These are phyloP conservation scores for Cucumis cinereus DNA, from an alignment of 306 rosid species.

Conservation along the genomic window DNA sequence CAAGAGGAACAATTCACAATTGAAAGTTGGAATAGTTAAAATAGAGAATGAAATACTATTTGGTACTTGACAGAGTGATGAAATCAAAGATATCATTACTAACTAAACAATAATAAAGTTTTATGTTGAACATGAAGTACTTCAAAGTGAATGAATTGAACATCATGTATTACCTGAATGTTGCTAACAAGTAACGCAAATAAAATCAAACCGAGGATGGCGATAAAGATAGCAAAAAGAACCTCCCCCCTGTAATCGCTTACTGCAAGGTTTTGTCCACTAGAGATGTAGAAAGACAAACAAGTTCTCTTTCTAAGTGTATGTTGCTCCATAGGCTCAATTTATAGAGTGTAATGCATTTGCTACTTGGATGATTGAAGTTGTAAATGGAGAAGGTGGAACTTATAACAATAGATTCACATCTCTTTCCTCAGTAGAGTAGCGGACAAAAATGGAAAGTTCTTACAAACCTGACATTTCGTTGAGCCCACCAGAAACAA, in stretches of 20 bases:
- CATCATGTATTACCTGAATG: conserved; percentile 53
- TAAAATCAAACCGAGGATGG: conserved; percentile 59
- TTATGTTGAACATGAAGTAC: background rate
- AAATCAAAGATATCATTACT: too few species aligned
- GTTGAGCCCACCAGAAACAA: conserved; percentile 96
- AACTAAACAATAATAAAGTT: too few species aligned
- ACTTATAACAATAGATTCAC: background rate
- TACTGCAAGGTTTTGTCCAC: conserved; percentile 72
- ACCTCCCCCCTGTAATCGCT: conserved; percentile 51
- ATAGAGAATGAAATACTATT: background rate
- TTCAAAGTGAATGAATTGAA: background rate
- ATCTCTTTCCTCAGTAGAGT: background rate
- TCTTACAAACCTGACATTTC: conserved; percentile 46
- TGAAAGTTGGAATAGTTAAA: background rate
- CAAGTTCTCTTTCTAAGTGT: background rate
- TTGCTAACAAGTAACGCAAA: conserved; percentile 74
- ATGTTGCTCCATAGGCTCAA: background rate
- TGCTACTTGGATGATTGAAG: background rate
- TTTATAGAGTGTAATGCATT: background rate
- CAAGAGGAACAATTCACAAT: background rate
- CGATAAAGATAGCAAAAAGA: conserved; percentile 43
- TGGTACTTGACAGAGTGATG: background rate
- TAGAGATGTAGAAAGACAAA: conserved; percentile 34
- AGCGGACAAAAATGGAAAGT: background rate
- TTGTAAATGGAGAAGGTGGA: background rate